Base-by-base conservation (phyloP, 108 stramenopile genomes). In the Discostella stelligeroides region DNA sequence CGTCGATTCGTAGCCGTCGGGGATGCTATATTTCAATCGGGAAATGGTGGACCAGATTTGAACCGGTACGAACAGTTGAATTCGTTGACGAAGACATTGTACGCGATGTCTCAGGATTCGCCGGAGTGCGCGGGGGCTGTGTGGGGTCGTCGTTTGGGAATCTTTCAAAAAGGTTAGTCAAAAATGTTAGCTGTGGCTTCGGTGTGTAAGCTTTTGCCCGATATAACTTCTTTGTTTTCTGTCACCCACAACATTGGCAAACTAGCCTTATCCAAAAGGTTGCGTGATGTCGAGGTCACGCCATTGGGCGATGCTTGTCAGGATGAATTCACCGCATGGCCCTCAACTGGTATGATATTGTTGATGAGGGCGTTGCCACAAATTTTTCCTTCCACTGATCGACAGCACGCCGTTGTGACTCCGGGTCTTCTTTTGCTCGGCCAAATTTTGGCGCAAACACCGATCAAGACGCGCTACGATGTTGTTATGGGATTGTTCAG, bases 351-450 rank as follows among this genome's bases (percentile, higher is more conserved):
- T 56, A 82, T 83, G 38, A 68, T 97, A 27, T 59, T 97, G 45
- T 68, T 95, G 57, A 73, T 97, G 46, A 86, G 91, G 42, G 89
- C 92, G 0, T 41, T 95, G 60, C 80, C 85, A 23, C 88, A 94
- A n/a, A 85, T 98, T 8, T 98, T 95, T 61, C 92, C 95, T 7
- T 82, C 89, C 21, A 96, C 96, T 7, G 98, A 98, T 82, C 84
- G 76, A 57, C 86, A 91, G 15, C 96, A 98, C 66, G 77, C 88
- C 5, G 85, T 98, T n/a, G 84, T 95, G 17, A 95, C 91, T 23
- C 97, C 96, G 2, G 85, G 83, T 8, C 55, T 90, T 45, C 76
- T 97, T 23, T 70, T 95, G 28, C 63, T 97, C 28, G 90, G 94
- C 4, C 94, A 97, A 60, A 87, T 84, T 18, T 54, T 97, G 23